Conservation (phyloP, 352 stramenopile genomes). For the Phytophthora pini region DNA sequence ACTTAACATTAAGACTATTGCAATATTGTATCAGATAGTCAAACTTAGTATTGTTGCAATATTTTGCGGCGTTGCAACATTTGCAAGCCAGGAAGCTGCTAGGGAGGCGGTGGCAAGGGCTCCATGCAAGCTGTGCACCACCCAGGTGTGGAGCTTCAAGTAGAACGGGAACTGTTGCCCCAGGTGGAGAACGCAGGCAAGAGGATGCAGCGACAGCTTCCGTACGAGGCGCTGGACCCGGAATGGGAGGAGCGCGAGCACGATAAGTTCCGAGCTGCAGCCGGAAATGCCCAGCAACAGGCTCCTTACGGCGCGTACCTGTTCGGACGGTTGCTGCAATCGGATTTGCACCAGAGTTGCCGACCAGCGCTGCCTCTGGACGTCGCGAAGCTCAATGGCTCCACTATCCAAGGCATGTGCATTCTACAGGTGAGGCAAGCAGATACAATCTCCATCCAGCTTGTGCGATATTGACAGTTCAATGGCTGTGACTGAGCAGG, state of each 20-base stretch:
- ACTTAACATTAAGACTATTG: slow-evolving; percentile 6
- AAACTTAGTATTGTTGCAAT: too few relatives aligned
- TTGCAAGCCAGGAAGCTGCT: too few relatives aligned
- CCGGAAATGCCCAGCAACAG: slow-evolving; percentile 23
- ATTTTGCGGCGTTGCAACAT: too few relatives aligned
- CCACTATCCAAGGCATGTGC: slow-evolving; percentile 69
- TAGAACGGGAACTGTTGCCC: too few relatives aligned
- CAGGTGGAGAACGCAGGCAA: too few relatives aligned
- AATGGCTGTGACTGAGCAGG: slow-evolving; percentile 33
- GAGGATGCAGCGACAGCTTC: slow-evolving; percentile 29
- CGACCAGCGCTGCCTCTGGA: slow-evolving; percentile 57
- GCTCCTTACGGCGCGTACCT: slow-evolving; percentile 54
- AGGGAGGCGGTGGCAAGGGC: too few relatives aligned
- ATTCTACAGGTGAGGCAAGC: slow-evolving; percentile 63
- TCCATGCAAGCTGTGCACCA: too few relatives aligned
- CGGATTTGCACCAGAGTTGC: slow-evolving; percentile 77
- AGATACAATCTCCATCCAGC: not conserved
- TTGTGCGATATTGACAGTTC: slow-evolving; percentile 3
- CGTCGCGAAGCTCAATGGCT: slow-evolving; percentile 53
- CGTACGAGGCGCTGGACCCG: slow-evolving; percentile 65
- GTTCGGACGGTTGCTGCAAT: slow-evolving; percentile 64
- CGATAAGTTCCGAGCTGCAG: slow-evolving; percentile 38
- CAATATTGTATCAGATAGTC: not conserved
- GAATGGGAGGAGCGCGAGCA: slow-evolving; percentile 64
- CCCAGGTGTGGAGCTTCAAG: too few relatives aligned